Percentiles rank a stretch among this genome's conserved stretches.
phyloP scores from a whole-genome alignment of 2,329 filamentous ascomycete genomes.

The Leptographium radiaticola region DNA sequence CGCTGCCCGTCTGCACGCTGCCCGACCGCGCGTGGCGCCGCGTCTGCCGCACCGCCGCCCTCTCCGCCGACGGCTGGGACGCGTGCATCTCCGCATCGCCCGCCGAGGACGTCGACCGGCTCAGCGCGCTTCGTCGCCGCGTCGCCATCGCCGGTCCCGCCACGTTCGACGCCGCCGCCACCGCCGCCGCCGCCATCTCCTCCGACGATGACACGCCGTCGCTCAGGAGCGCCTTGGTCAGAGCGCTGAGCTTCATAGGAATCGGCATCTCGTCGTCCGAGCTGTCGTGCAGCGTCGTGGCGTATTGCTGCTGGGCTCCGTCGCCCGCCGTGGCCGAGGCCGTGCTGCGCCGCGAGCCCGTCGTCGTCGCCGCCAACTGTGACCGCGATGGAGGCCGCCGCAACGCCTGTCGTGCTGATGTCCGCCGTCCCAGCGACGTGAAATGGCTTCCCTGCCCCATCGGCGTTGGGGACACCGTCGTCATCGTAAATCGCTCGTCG shows the following conservation, averaged over 20 bases:
- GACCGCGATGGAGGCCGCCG: conserved; percentile 36
- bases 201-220: conserved; percentile 41
- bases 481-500: conserved; percentile 22
- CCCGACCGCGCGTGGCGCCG: conserved; percentile 33
- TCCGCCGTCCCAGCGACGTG: conserved; percentile 33
- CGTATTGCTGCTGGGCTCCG: conserved; percentile 18
- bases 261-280: conserved; percentile 89
- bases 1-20: conserved; percentile 26
- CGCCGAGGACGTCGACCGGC: conserved; percentile 29
- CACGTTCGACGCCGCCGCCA: conserved; percentile 8
- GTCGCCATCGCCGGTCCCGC: conserved; percentile 30
- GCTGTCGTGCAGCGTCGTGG: conserved; percentile 57
- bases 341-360: conserved; percentile 7
- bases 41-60: conserved; percentile 14
- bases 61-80: conserved; percentile 7
- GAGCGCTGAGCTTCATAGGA: conserved; percentile 85
- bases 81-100: conserved; percentile 8
- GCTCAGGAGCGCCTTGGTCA: conserved; percentile 73
- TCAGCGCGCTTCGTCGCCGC: conserved; percentile 37
- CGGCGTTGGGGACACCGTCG: conserved; percentile 42
- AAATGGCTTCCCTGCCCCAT: conserved; percentile 32
- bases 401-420: conserved; percentile 42
- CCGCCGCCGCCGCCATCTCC: conserved; percentile 8
- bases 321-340: background rate
- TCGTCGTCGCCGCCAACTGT: conserved; percentile 18